phyloP scores from a whole-genome alignment of 1,284 basidiomycete species.

The Pseudozyma sp. region DNA sequence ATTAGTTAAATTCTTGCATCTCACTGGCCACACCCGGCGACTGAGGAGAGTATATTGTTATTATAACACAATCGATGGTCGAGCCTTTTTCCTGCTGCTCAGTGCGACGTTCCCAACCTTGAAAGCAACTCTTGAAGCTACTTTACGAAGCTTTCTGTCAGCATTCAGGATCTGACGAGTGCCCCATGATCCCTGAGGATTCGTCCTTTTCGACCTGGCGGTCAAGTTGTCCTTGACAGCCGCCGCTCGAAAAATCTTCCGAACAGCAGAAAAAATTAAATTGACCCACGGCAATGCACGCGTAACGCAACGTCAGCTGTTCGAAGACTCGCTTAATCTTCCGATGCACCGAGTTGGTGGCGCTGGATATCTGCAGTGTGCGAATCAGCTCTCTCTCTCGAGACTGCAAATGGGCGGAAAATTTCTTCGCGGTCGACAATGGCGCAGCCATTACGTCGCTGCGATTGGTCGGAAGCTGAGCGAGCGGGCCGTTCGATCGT shows the following conservation, averaged over 20 bases:
- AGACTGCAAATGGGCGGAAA: background rate
- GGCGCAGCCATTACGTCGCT: background rate
- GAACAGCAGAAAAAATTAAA: background rate
- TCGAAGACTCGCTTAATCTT: background rate
- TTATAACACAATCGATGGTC: too few species aligned
- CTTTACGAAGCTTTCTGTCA: too few species aligned
- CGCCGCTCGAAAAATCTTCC: slow-evolving; percentile 5
- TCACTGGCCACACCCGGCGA: too few species aligned
- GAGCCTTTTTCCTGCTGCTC: too few species aligned
- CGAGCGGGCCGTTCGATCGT: background rate
- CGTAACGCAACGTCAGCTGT: slow-evolving; percentile 16
- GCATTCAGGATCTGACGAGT: too few species aligned
- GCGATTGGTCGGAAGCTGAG: slow-evolving; percentile 7
- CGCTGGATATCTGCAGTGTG: background rate
- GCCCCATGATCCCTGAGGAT: too few species aligned
- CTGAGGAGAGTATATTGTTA: too few species aligned
- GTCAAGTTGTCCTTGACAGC: background rate
- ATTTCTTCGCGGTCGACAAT: background rate
- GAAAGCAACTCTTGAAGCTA: too few species aligned
- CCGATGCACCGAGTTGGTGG: background rate
- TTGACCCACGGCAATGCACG: slow-evolving; percentile 14
- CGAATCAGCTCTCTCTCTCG: background rate
- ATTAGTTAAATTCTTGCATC: too few species aligned
- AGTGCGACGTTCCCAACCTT: too few species aligned
- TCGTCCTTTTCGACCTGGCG: too few species aligned